Evolutionary conservation across 148 eudicot genomes (phyloP).

Genomic region (Cornus controversa): DNA sequence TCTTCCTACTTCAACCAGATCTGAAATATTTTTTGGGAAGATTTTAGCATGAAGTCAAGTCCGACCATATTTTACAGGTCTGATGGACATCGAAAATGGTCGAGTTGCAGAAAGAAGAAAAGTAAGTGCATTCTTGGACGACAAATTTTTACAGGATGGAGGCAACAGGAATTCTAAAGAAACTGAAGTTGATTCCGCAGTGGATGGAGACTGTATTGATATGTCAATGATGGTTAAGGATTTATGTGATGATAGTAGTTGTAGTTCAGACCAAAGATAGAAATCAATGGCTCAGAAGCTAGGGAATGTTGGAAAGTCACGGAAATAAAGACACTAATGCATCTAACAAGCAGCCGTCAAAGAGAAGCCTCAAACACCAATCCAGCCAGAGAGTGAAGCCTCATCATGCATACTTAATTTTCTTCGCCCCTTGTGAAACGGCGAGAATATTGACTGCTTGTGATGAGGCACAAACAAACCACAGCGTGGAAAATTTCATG

Average conservation of each 20-base stretch:
- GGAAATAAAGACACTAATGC: conserved; percentile 16
- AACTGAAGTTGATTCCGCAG: too few species aligned
- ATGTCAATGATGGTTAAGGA: conserved; percentile 14
- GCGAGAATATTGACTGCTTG: conserved; percentile 17
- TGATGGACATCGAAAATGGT: conserved; percentile 23
- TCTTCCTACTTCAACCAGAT: too few species aligned
- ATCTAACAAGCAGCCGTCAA: conserved; percentile 20
- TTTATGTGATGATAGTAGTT: not conserved
- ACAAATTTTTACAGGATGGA: conserved; percentile 26
- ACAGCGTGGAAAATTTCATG: not conserved
- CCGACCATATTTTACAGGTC: conserved; percentile 31
- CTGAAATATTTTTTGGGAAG: too few species aligned
- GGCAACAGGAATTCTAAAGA: conserved; percentile 21
- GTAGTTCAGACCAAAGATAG: too few species aligned
- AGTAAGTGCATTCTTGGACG: conserved; percentile 15
- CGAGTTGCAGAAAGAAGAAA: conserved; percentile 23
- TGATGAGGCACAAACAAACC: not conserved
- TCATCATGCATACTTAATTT: not conserved
- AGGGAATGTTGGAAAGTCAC: not conserved
- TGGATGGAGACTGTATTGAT: conserved; percentile 6
- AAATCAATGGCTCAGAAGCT: conserved; percentile 9
- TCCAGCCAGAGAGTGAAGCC: not conserved
- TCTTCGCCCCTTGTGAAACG: conserved; percentile 6
- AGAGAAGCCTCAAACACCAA: conserved; percentile 2
- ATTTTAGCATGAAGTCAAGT: too few species aligned